These are phyloP conservation scores for Scedosporium minutisporum DNA, from an alignment of 2,329 filamentous ascomycete species.

Conservation along the genomic window DNA sequence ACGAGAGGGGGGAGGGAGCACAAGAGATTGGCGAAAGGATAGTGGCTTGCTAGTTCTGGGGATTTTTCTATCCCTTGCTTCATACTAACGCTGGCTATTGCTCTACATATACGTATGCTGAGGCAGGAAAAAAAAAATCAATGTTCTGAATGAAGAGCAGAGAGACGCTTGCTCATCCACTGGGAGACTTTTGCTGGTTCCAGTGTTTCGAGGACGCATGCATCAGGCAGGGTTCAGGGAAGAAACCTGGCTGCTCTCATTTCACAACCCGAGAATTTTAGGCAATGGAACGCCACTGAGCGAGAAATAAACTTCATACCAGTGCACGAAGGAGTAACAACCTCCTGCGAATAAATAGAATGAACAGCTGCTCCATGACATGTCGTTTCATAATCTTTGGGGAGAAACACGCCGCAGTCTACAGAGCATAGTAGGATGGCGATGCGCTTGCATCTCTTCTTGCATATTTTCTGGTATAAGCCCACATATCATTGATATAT, in stretches of 20 bases:
- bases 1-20: neutral
- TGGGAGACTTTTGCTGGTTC: neutral
- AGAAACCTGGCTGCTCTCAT: neutral
- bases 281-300: neutral
- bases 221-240: neutral
- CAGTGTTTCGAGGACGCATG: neutral
- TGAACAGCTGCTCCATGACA: neutral
- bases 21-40: neutral
- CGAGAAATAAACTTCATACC: neutral
- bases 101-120: no score
- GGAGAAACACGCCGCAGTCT: neutral
- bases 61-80: neutral
- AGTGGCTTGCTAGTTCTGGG: neutral
- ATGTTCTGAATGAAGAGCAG: neutral
- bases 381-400: neutral
- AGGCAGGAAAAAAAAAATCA: neutral
- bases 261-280: neutral
- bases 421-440: neutral
- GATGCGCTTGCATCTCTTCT: neutral
- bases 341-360: neutral
- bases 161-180: neutral
- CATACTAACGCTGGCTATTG: neutral
- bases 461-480: neutral
- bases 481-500: no score
- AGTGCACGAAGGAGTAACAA: neutral